These are phyloP conservation scores for Rickenella mellea DNA, from an alignment of 768 basidiomycete genomes.

Conservation along the genomic window DNA sequence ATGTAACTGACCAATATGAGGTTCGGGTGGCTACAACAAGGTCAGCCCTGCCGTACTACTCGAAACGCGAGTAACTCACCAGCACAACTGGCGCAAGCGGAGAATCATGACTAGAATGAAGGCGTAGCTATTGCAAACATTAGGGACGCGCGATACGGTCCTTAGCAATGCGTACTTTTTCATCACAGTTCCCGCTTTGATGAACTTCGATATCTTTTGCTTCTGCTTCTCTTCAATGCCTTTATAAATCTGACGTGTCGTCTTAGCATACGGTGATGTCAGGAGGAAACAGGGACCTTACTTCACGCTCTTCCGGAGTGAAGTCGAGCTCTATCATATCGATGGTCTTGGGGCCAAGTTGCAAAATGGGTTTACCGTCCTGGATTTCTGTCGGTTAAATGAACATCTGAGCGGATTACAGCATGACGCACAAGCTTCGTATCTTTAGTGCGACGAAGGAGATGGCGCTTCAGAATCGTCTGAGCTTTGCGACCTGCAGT, in stretches of 20 bases:
- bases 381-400: conserved; percentile 3
- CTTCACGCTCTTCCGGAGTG: conserved; percentile 54
- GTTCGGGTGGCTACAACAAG: conserved; percentile 41
- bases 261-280: neutral
- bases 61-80: conserved; percentile 12
- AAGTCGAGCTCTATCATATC: conserved; percentile 55
- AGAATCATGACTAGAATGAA: conserved; percentile 54
- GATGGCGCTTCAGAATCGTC: conserved; percentile 51
- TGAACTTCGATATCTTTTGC: conserved; percentile 37
- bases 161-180: conserved; percentile 48
- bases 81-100: conserved; percentile 64
- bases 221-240: conserved; percentile 17
- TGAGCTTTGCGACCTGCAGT: conserved; percentile 50
- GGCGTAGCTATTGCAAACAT: conserved; percentile 1
- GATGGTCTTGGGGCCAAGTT: conserved; percentile 52
- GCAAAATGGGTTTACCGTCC: conserved; percentile 61
- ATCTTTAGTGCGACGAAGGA: conserved; percentile 70
- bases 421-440: conserved; percentile 27
- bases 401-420: neutral
- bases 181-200: conserved; percentile 52
- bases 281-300: conserved; percentile 17
- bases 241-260: conserved; percentile 16
- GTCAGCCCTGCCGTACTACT: neutral
- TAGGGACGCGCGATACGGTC: conserved; percentile 2
- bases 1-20: conserved; percentile 45